Evolutionary conservation across 208 protist species (phyloP).

Genomic region (Leishmania major): DNA sequence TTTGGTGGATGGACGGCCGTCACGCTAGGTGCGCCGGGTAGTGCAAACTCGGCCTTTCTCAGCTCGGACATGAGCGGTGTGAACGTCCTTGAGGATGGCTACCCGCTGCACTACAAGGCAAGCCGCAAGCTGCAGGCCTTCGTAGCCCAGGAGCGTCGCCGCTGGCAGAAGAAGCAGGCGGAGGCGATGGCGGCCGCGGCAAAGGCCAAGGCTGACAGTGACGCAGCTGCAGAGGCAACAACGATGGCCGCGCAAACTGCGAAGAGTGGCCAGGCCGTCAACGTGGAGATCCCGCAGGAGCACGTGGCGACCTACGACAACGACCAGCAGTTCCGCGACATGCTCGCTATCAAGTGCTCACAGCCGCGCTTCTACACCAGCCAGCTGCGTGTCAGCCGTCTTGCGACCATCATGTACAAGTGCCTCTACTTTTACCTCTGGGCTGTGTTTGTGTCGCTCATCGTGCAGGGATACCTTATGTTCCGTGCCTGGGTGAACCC

Average conservation of each 20-base stretch:
- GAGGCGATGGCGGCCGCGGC: conserved; percentile 31
- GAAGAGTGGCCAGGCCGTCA: conserved; percentile 5
- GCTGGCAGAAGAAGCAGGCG: conserved; percentile 50
- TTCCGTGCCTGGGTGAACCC: conserved; percentile 89
- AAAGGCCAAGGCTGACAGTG: conserved; percentile 12
- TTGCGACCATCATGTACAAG: conserved; percentile 76
- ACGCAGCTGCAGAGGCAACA: conserved; percentile 13
- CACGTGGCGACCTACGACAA: conserved; percentile 44
- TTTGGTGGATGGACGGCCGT: conserved; percentile 88
- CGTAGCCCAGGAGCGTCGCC: conserved; percentile 53
- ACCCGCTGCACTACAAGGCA: conserved; percentile 87
- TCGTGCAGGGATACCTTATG: conserved; percentile 80
- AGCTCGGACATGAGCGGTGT: conserved; percentile 64
- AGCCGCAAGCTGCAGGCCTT: conserved; percentile 75
- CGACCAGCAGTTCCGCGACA: conserved; percentile 81
- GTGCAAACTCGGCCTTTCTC: conserved; percentile 42
- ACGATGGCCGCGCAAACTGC: conserved; percentile 8
- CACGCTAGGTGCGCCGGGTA: conserved; percentile 67
- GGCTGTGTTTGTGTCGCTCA: conserved; percentile 70
- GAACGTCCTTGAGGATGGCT: conserved; percentile 90
- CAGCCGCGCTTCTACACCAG: conserved; percentile 75
- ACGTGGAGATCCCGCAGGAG: conserved; percentile 26
- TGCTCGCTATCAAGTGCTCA: conserved; percentile 83
- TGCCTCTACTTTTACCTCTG: conserved; percentile 86
- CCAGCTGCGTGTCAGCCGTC: conserved; percentile 63